phyloP scores from a whole-genome alignment of 345 rosid genomes.

The Abelmoschus esculentus region DNA sequence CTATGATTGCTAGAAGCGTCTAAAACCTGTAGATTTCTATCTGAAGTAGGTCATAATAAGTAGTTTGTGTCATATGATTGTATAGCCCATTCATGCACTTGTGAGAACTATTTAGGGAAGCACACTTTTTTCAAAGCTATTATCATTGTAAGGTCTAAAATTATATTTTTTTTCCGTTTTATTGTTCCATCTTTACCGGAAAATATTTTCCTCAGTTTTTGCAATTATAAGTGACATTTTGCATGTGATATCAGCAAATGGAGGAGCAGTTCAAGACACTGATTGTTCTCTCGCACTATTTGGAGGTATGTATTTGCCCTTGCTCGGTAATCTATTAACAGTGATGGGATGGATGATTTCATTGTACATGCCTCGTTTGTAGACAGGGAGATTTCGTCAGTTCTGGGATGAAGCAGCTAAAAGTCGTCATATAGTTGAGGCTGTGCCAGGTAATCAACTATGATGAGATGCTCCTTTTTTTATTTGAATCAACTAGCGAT shows the following conservation, averaged over 20 bases:
- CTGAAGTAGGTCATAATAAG: not conserved
- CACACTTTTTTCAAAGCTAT: not conserved
- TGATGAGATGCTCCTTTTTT: not conserved
- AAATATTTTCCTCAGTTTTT: not conserved
- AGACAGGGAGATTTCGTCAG: constrained; percentile 90
- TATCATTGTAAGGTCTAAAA: not conserved
- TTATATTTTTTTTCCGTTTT: not conserved
- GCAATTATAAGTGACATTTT: not conserved
- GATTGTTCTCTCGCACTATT: constrained; percentile 84
- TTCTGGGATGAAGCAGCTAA: constrained; percentile 97
- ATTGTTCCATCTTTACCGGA: not conserved
- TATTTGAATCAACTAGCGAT: not conserved
- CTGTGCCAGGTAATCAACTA: constrained; percentile 63
- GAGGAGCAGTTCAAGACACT: constrained; percentile 92
- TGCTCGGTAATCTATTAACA: not conserved
- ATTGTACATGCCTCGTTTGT: constrained; percentile 1
- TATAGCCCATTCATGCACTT: not conserved
- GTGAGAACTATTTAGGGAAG: not conserved
- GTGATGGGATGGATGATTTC: constrained; percentile 5
- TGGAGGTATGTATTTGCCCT: constrained; percentile 53
- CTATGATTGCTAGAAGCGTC: too few species aligned
- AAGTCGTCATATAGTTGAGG: constrained; percentile 78
- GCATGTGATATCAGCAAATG: constrained; percentile 67
- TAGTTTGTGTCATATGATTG: not conserved
- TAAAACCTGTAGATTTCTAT: not conserved